Evolutionary conservation across 257 asterid species (phyloP), one percentile per base, ranked within the genome.

Genomic region (Jacaranda mimosifolia): DNA sequence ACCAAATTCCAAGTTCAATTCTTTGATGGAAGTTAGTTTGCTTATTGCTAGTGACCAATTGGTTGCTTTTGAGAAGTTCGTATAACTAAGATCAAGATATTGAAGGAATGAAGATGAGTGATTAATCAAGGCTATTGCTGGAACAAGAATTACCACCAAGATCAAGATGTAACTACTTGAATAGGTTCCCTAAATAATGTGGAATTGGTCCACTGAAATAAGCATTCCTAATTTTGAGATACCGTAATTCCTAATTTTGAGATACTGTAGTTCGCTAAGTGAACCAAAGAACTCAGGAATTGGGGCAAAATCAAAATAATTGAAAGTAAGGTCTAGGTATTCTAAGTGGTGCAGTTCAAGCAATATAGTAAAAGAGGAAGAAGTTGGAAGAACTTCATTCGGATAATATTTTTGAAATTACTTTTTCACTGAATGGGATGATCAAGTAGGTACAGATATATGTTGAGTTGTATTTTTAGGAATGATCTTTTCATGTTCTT

Each of bases 91-190:
- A 40, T 40, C 45, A 40, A 40, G 7, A 10, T 77, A 18, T 32
- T 58, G 68, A 48, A 77, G 46, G 45, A 75, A 42, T 3, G 9
- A 80, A 56, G 57, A 49, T 7, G 21, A 38, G 71, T 67, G 48
- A 78, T 83, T 78, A 82, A 0, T 68, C 70, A 15, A 81, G 74
- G 13, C 19, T 76, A n/a, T 72, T 39, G 45, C 62, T 68, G 11
- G 18, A 43, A 38, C 57, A 40, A 46, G 35, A 26, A 49, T 8
- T 7, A 2, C 4, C 0, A 13, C 68, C 15, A 21, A 83, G 69
- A 72, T 73, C 79, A 64, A 81, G 71, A 40, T 39, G 9, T 14
- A 36, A 6, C 49, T 53, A 71, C 9, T 17, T 8, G 63, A 66
- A 71, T 15, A 53, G 52, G 63, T 71, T 55, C 0, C 67, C 76